Evolutionary conservation across 441 rosid species (phyloP), one percentile per base, ranked within the genome.

Genomic region (Pelargonium citronellum): DNA sequence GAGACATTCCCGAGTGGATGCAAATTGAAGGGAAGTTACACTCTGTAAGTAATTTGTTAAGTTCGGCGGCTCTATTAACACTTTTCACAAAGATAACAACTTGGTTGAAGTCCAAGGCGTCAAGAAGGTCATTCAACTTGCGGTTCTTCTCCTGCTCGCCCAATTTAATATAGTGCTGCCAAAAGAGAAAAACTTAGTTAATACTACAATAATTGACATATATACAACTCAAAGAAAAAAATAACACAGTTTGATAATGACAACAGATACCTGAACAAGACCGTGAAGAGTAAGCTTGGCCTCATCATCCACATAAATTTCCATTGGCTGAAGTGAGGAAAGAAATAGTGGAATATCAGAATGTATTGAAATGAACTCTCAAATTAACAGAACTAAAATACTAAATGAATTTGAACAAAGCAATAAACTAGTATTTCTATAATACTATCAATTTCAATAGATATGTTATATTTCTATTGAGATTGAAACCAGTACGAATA

Each of bases 281-380:
- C 99, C 99, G 71, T 95, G 97, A 63, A 95, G 97, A 70, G 99
- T 95, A 88, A 95, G 80, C 82, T 95, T 95, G 76, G 99, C 97
- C 79, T 95, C 99, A 22, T 95, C 93, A 16, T 91, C 98, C n/a
- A 95, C 99, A 80, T 95, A 95, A 76, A 95, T 92, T 88, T 95
- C 98, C 99, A 92, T 95, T 0, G 96, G 96, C 96, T 90, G 94
- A 80, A 90, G 87, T 22, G 83, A n/a, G n/a, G 60, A 84, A 88
- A 84, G 70, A 88, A 85, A 89, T 81, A 5, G 2, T 27, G 0
- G 2, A 5, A 53, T 53, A 16, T 53, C 17, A 53, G 60, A 16
- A 53, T 15, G 6, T 53, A 53, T 15, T 3, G 17, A 53, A 13
- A 53, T 1, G 4, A 3, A n/a, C 4, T 30, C 34, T 53, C 20